Conservation (phyloP, 78 protist species). For the Emiliania huxleyi region DNA sequence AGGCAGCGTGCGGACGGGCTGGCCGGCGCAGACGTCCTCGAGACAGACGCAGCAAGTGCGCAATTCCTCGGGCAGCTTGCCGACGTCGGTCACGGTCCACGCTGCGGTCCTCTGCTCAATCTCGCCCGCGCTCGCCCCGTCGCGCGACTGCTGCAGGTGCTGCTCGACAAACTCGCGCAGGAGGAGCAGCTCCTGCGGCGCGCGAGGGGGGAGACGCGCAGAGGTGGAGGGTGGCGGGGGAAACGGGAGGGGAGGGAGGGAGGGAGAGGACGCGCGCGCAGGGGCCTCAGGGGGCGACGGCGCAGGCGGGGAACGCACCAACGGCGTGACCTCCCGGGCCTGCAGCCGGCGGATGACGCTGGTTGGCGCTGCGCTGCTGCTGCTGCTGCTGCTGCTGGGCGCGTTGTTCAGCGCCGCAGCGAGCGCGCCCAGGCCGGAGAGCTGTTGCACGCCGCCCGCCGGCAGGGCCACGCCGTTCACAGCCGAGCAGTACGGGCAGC, state of each 20-base stretch:
- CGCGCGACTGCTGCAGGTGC: not conserved
- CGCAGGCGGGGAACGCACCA: not conserved
- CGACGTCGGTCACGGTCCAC: not conserved
- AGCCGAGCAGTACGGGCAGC: not conserved
- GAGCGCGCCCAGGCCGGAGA: not conserved
- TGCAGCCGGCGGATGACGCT: not conserved
- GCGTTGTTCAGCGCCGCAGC: not conserved
- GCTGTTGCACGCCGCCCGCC: not conserved
- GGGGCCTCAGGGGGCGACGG: not conserved
- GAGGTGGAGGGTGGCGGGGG: not conserved
- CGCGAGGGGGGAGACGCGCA: not conserved
- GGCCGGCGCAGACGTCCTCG: slow-evolving; percentile 26
- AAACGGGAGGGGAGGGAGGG: not conserved
- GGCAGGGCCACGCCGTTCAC: not conserved
- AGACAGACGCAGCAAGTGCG: slow-evolving; percentile 42
- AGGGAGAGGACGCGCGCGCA: not conserved
- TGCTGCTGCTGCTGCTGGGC: not conserved
- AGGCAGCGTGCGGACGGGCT: slow-evolving; percentile 39
- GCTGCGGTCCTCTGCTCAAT: not conserved
- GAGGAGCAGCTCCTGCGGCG: not conserved
- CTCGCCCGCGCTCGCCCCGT: not conserved
- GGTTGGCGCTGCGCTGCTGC: not conserved
- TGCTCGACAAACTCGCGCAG: slow-evolving; percentile 22
- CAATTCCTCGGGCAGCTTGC: not conserved
- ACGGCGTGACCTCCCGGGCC: slow-evolving; percentile 4